Conservation (phyloP, 345 rosid genomes). For the Eucalyptus decipiens region DNA sequence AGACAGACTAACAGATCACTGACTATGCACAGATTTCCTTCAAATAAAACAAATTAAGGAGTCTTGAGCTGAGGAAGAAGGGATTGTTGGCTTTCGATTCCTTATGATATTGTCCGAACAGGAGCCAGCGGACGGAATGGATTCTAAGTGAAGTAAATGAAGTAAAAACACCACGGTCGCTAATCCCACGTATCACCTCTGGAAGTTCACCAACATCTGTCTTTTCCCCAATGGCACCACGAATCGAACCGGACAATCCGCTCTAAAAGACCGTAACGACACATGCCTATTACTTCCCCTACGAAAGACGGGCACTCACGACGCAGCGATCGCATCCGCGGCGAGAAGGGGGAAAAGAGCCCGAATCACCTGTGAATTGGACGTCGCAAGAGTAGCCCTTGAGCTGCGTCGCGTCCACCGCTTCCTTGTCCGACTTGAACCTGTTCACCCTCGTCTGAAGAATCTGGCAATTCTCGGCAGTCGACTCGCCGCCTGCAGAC, state of each 20-base stretch:
- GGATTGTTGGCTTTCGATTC: not conserved
- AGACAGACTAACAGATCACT: not conserved
- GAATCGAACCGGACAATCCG: not conserved
- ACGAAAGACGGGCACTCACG: not conserved
- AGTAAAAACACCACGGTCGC: not conserved
- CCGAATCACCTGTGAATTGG: constrained; percentile 43
- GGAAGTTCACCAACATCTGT: not conserved
- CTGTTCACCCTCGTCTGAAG: constrained; percentile 87
- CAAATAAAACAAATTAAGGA: not conserved
- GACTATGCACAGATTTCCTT: not conserved
- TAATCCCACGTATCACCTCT: not conserved
- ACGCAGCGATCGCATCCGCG: not conserved
- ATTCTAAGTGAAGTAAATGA: not conserved
- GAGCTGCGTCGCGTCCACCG: constrained; percentile 32
- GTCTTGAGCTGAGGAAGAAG: not conserved
- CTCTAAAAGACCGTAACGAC: not conserved
- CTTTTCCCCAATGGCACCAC: not conserved
- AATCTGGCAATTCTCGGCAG: constrained; percentile 71
- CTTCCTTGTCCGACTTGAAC: constrained; percentile 53
- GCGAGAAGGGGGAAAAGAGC: not conserved
- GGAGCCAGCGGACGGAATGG: not conserved
- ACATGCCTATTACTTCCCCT: not conserved
- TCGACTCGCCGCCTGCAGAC: constrained; percentile 74
- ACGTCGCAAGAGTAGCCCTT: constrained; percentile 72
- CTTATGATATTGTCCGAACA: not conserved